Percentiles rank a stretch among this genome's conserved stretches.
Conservation (phyloP, 192 early-diverging fungal species). For the Allomyces macrogynus region DNA sequence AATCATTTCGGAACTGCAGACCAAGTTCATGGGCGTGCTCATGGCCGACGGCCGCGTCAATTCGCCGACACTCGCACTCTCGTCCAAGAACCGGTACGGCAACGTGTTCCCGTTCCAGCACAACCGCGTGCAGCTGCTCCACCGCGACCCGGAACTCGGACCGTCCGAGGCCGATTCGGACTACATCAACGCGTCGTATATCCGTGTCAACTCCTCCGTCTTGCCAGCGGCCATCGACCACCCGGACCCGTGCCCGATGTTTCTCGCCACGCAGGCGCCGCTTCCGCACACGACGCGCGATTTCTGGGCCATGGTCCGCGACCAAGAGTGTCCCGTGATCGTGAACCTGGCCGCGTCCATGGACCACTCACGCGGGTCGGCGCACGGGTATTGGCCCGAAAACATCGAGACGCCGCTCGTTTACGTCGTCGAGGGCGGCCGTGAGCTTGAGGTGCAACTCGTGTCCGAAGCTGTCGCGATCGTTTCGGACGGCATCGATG, state of each 20-base stretch:
- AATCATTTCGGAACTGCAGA: not conserved
- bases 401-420: too few species aligned
- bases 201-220: not conserved
- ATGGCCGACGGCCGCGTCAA: not conserved
- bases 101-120: conserved; percentile 31
- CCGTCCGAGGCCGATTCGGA: not conserved
- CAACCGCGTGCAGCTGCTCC: conserved; percentile 15
- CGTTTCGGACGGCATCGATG: not conserved
- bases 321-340: not conserved
- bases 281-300: not conserved
- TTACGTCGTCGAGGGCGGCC: too few species aligned
- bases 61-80: not conserved
- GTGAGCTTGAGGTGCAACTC: too few species aligned
- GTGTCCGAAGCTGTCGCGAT: not conserved
- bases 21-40: not conserved
- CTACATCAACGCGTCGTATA: conserved; percentile 1
- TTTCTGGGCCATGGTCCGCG: not conserved
- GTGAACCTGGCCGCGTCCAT: not conserved
- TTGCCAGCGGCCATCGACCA: not conserved
- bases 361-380: too few species aligned
- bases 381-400: too few species aligned
- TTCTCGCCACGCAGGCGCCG: not conserved
- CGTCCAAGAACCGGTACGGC: conserved; percentile 16
- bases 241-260: not conserved
- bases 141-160: not conserved